phyloP scores from a whole-genome alignment of 768 basidiomycete species.

The Russula brevipes region DNA sequence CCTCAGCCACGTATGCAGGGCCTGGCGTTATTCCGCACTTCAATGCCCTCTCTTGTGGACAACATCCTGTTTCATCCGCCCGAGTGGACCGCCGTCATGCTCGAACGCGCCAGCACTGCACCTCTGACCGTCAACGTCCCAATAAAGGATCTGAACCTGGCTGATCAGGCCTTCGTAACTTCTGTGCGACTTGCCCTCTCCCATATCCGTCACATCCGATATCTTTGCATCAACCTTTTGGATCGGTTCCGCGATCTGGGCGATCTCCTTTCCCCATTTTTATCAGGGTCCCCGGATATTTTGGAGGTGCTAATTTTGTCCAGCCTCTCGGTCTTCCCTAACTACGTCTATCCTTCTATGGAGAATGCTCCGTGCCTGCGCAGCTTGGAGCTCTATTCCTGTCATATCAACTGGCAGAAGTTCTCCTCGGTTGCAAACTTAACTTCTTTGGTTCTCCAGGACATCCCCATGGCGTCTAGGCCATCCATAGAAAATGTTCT shows the following conservation, averaged over 20 bases:
- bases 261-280: neutral
- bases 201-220: constrained; percentile 18
- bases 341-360: neutral
- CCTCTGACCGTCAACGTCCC: constrained; percentile 10
- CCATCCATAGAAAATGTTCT: constrained; percentile 10
- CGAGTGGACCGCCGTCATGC: constrained; percentile 19
- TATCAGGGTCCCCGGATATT: neutral
- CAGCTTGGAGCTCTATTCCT: neutral
- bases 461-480: neutral
- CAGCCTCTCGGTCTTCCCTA: neutral
- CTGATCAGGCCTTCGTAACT: neutral
- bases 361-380: constrained; percentile 11
- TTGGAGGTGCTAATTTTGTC: constrained; percentile 10
- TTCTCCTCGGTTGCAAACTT: constrained; percentile 9
- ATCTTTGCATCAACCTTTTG: neutral
- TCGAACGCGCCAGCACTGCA: constrained; percentile 15
- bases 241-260: neutral
- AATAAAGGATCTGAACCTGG: neutral
- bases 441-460: constrained; percentile 2
- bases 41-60: constrained; percentile 22
- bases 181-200: constrained; percentile 17
- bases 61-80: constrained; percentile 17
- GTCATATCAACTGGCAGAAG: constrained; percentile 13
- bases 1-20: constrained; percentile 21
- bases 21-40: constrained; percentile 22